Conservation (phyloP, 2,329 filamentous ascomycete genomes). For the Botrytis sinoallii region DNA sequence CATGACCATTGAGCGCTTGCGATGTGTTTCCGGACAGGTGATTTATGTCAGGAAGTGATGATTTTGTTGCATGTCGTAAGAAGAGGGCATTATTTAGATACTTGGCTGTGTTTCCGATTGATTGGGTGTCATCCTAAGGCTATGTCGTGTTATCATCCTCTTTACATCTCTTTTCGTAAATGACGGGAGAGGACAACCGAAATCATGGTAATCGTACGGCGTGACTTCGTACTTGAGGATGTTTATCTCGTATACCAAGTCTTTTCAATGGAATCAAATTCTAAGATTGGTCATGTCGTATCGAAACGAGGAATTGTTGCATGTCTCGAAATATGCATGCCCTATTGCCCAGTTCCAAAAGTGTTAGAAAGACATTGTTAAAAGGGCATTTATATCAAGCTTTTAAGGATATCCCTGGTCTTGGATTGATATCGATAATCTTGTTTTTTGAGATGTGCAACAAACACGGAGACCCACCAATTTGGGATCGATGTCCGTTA, state of each 20-base stretch:
- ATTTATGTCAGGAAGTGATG: background rate
- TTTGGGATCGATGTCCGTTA: background rate
- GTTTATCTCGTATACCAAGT: background rate
- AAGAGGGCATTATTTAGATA: background rate
- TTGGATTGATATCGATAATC: background rate
- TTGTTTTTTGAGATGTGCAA: constrained; percentile 9
- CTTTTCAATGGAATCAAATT: background rate
- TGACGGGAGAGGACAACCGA: background rate
- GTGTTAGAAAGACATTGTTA: background rate
- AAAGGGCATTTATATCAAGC: background rate
- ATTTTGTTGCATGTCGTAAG: constrained; percentile 1
- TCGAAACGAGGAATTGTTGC: background rate
- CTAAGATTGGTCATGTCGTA: background rate
- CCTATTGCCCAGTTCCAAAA: background rate
- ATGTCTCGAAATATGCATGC: background rate
- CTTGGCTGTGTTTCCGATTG: background rate
- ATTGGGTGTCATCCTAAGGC: background rate
- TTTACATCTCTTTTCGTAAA: too few relatives aligned
- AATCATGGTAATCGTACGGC: background rate
- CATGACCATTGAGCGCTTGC: background rate
- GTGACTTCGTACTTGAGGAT: background rate
- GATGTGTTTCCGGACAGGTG: background rate
- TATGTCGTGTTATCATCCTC: background rate
- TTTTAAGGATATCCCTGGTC: background rate
- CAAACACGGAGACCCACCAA: background rate